phyloP scores from a whole-genome alignment of 495 filamentous ascomycete genomes.

The Cladorrhinum samala region DNA sequence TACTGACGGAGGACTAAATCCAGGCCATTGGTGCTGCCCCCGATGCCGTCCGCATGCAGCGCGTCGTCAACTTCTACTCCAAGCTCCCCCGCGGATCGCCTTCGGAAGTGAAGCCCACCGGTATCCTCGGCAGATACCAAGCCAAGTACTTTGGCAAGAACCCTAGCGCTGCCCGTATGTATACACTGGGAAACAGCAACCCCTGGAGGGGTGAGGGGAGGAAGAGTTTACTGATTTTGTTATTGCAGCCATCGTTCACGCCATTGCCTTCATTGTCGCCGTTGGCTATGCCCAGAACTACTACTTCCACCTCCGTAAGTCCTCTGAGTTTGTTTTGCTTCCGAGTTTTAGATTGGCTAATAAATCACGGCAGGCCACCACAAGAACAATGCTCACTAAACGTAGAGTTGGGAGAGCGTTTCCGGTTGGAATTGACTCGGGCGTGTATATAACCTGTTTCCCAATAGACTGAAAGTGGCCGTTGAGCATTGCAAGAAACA shows the following conservation, averaged over 20 bases:
- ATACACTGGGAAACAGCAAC: background rate
- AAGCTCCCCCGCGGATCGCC: constrained; percentile 87
- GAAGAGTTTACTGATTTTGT: constrained; percentile 18
- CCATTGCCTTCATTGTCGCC: constrained; percentile 65
- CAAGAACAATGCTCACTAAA: constrained; percentile 98
- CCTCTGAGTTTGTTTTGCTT: no score
- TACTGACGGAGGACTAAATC: constrained; percentile 2
- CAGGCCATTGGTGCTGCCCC: constrained; percentile 87
- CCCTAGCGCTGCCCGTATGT: constrained; percentile 78
- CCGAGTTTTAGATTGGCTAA: background rate
- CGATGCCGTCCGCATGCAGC: constrained; percentile 92
- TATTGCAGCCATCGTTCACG: constrained; percentile 72
- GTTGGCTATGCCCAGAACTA: constrained; percentile 94
- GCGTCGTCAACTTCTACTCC: constrained; percentile 96
- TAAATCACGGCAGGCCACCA: constrained; percentile 65
- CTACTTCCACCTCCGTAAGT: constrained; percentile 98
- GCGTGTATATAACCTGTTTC: constrained; percentile 42
- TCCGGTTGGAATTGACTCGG: constrained; percentile 21
- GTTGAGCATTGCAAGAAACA: constrained; percentile 13
- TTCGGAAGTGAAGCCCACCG: constrained; percentile 70
- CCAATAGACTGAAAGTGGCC: constrained; percentile 26
- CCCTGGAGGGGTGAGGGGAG: no score
- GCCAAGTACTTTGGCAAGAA: constrained; percentile 94
- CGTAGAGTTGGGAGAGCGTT: constrained; percentile 7
- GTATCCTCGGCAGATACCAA: constrained; percentile 82